Conservation (phyloP, 306 rosid species). For the Quillaja saponaria region DNA sequence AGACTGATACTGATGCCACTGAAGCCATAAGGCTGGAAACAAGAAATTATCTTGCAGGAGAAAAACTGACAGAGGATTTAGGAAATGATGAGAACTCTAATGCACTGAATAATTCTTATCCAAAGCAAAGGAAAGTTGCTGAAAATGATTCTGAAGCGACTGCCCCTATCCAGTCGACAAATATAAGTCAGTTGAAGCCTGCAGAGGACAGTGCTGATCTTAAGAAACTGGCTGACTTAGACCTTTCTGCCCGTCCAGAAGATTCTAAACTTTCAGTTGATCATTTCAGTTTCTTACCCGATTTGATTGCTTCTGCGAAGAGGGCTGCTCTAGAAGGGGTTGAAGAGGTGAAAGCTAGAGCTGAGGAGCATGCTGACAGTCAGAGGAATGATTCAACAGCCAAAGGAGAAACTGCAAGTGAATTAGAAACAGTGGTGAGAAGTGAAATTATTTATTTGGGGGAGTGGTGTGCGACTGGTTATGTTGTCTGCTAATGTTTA, state of each 20-base stretch:
- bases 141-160: slow-evolving; percentile 31
- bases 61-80: slow-evolving; percentile 32
- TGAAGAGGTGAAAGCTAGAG: slow-evolving; percentile 56
- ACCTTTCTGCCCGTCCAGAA: slow-evolving; percentile 44
- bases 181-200: slow-evolving; percentile 36
- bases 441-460: slow-evolving; percentile 25
- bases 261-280: slow-evolving; percentile 42
- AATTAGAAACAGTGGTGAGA: slow-evolving; percentile 61
- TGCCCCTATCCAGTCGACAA: slow-evolving; percentile 36
- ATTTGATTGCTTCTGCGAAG: slow-evolving; percentile 82
- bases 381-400: slow-evolving; percentile 32
- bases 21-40: slow-evolving; percentile 43
- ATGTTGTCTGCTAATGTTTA: slow-evolving; percentile 31
- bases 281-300: slow-evolving; percentile 70
- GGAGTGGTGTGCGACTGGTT: slow-evolving; percentile 18
- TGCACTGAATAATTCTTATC: slow-evolving; percentile 34
- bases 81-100: slow-evolving; percentile 40
- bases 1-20: slow-evolving; percentile 26
- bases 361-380: slow-evolving; percentile 39
- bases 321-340: slow-evolving; percentile 67
- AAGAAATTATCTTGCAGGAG: slow-evolving; percentile 40
- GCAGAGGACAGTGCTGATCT: slow-evolving; percentile 39
- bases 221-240: slow-evolving; percentile 41
- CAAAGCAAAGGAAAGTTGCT: slow-evolving; percentile 37
- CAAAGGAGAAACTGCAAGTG: slow-evolving; percentile 54